Evolutionary conservation across 257 asterid genomes (phyloP).

Genomic region (Fraxinus pennsylvanica): DNA sequence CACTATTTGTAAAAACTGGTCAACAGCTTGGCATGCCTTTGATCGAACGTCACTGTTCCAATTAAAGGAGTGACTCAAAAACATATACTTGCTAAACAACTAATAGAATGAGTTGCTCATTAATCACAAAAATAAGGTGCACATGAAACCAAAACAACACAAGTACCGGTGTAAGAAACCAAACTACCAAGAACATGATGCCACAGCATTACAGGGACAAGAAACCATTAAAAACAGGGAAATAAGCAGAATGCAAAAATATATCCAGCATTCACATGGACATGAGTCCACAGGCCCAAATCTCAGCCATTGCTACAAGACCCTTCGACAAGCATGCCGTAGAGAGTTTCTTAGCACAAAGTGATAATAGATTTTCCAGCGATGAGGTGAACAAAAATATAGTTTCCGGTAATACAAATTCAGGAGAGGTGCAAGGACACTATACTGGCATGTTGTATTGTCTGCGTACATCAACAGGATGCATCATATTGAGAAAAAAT

Average conservation of each 20-base stretch:
- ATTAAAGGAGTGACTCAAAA: conserved; percentile 18
- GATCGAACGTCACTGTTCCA: conserved; percentile 77
- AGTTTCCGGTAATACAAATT: not conserved
- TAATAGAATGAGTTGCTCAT: conserved; percentile 11
- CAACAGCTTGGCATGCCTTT: conserved; percentile 93
- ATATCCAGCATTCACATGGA: conserved; percentile 12
- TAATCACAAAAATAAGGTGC: conserved; percentile 21
- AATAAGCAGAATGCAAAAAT: conserved; percentile 4
- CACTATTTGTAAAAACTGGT: conserved; percentile 87
- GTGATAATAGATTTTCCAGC: not conserved
- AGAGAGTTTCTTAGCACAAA: not conserved
- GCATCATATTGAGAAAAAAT: conserved; percentile 6
- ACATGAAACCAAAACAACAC: conserved; percentile 6
- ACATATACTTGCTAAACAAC: conserved; percentile 13
- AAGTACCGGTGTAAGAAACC: conserved; percentile 3
- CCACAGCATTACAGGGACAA: conserved; percentile 18
- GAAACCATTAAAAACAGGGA: conserved; percentile 8
- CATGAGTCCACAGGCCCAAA: not conserved
- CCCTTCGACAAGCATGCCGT: not conserved
- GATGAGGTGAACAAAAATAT: not conserved
- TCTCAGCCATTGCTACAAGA: not conserved
- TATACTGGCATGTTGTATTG: not conserved
- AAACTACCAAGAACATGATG: conserved; percentile 3
- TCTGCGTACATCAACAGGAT: conserved; percentile 1
- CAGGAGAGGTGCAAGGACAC: conserved; percentile 17